phyloP scores from a whole-genome alignment of 2,329 filamentous ascomycete genomes.

The Diaporthe capsici region DNA sequence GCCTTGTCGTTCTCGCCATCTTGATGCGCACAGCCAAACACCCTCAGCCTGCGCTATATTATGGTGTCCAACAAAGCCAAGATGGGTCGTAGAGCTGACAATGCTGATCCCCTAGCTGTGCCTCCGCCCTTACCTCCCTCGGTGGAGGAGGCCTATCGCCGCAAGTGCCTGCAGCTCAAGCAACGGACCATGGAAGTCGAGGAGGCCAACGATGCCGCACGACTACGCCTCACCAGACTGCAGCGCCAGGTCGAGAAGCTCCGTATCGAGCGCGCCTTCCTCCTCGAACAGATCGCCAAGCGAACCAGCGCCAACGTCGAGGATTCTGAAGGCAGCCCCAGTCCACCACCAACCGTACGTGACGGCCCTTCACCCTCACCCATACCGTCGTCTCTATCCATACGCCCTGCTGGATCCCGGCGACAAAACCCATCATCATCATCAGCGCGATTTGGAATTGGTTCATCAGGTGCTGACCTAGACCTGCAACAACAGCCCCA shows the following conservation, averaged over 20 bases:
- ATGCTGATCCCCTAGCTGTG: slow-evolving; percentile 54
- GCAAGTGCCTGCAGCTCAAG: slow-evolving; percentile 96
- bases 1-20: slow-evolving; percentile 1
- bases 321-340: slow-evolving; percentile 84
- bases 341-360: slow-evolving; percentile 83
- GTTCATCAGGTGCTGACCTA: slow-evolving; percentile 41
- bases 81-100: slow-evolving; percentile 53
- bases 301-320: slow-evolving; percentile 82
- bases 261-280: slow-evolving; percentile 85
- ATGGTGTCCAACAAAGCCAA: slow-evolving; percentile 39
- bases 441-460: slow-evolving; percentile 35
- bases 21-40: slow-evolving; percentile 8
- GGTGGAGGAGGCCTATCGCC: slow-evolving; percentile 94
- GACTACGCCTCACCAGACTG: slow-evolving; percentile 83
- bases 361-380: slow-evolving; percentile 40
- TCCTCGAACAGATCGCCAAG: slow-evolving; percentile 80
- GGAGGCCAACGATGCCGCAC: slow-evolving; percentile 87
- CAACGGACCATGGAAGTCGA: slow-evolving; percentile 93
- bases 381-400: slow-evolving; percentile 41
- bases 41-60: slow-evolving; percentile 22
- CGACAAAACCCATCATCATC: slow-evolving; percentile 39
- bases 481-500: slow-evolving; percentile 70
- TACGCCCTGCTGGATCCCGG: slow-evolving; percentile 39
- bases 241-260: slow-evolving; percentile 92
- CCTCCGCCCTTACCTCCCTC: slow-evolving; percentile 82